Percentiles rank a stretch among this genome's conserved stretches.
These are phyloP conservation scores for Wickerhamomyces queroliae DNA, from an alignment of 805 yeast species.

Conservation along the genomic window DNA sequence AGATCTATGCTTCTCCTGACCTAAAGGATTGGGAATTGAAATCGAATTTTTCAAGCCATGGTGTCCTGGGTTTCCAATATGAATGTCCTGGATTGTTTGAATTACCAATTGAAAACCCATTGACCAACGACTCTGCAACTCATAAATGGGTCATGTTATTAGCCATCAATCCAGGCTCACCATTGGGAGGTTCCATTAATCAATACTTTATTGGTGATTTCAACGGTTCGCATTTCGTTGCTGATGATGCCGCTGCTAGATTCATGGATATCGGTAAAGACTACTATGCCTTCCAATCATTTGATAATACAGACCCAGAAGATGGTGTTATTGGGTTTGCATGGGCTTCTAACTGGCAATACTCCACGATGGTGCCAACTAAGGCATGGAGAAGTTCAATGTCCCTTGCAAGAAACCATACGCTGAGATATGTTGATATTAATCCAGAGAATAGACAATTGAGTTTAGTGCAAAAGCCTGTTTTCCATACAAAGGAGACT, in stretches of 20 bases:
- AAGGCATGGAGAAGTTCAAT: slow-evolving; percentile 29
- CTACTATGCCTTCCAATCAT: slow-evolving; percentile 33
- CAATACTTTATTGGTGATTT: slow-evolving; percentile 37
- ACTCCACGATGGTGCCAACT: slow-evolving; percentile 30
- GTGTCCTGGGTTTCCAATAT: slow-evolving; percentile 31
- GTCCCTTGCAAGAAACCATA: slow-evolving; percentile 27
- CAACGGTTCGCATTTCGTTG: slow-evolving; percentile 30
- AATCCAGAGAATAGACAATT: slow-evolving; percentile 21
- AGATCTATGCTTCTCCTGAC: slow-evolving; percentile 21
- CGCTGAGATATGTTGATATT: slow-evolving; percentile 19
- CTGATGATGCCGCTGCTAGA: slow-evolving; percentile 24
- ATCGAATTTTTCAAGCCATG: slow-evolving; percentile 22
- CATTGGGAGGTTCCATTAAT: slow-evolving; percentile 33
- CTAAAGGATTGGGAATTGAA: slow-evolving; percentile 23
- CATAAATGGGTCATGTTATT: slow-evolving; percentile 32
- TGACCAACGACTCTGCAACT: slow-evolving; percentile 8
- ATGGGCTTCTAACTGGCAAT: slow-evolving; percentile 41
- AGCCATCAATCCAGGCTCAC: slow-evolving; percentile 37
- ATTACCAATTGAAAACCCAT: slow-evolving; percentile 21
- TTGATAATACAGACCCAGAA: slow-evolving; percentile 21
- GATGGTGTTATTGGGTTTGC: slow-evolving; percentile 29
- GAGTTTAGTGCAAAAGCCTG: slow-evolving; percentile 21
- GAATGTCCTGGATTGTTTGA: slow-evolving; percentile 35
- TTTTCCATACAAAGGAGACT: slow-evolving; percentile 8
- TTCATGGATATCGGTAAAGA: slow-evolving; percentile 32